These are phyloP conservation scores for Rosa lucieae DNA, from an alignment of 306 rosid species.

Conservation along the genomic window DNA sequence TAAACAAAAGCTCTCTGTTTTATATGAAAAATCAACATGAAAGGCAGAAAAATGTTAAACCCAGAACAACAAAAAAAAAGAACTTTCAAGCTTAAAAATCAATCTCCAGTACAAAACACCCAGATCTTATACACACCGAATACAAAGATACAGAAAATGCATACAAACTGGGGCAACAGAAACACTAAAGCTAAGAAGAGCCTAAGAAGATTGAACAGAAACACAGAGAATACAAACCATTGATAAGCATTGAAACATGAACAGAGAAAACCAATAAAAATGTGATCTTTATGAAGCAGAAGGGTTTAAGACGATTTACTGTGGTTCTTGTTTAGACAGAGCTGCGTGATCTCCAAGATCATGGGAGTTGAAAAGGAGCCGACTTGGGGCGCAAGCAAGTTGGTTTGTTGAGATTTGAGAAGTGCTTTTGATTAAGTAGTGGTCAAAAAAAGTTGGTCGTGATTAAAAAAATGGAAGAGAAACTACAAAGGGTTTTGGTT, in stretches of 20 bases:
- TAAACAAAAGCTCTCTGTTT: not conserved
- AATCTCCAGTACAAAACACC: not conserved
- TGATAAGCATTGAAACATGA: not conserved
- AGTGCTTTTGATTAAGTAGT: not conserved
- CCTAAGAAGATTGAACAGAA: not conserved
- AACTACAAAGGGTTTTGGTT: not conserved
- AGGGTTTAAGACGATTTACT: constrained; percentile 11
- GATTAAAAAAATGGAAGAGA: not conserved
- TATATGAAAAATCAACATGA: not conserved
- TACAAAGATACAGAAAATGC: not conserved
- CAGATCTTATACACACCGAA: not conserved
- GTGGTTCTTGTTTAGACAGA: not conserved
- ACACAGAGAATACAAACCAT: constrained; percentile 3
- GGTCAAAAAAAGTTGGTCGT: not conserved
- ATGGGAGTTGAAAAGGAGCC: not conserved
- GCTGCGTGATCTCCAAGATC: constrained; percentile 1
- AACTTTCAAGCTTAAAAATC: not conserved
- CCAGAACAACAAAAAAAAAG: not conserved
- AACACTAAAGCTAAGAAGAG: not conserved
- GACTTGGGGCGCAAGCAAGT: constrained; percentile 22
- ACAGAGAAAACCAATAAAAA: not conserved
- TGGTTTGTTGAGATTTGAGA: not conserved
- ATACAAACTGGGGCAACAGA: not conserved
- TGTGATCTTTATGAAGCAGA: not conserved
- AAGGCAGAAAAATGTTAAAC: not conserved